A percentile compares a stretch with the other conserved stretches of the same genome.
Evolutionary conservation across 2,329 filamentous ascomycete genomes (phyloP).

Genomic region (Aspergillus candidus): DNA sequence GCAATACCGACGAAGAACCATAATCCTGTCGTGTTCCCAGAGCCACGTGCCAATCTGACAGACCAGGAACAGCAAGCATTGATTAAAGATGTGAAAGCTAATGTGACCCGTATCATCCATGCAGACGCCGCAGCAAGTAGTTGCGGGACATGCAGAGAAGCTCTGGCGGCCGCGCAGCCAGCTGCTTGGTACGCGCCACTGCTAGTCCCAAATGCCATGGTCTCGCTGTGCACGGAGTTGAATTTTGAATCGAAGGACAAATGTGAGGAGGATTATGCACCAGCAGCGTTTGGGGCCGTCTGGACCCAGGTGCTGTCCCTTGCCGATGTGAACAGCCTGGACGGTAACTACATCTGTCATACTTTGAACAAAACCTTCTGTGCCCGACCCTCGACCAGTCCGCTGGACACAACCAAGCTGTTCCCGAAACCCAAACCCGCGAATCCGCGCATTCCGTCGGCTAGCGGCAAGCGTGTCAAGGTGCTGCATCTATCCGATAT

Average conservation of each 20-base stretch:
- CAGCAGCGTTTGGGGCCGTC: constrained; percentile 47
- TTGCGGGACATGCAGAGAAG: constrained; percentile 51
- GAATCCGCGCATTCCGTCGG: constrained; percentile 37
- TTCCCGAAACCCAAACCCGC: constrained; percentile 53
- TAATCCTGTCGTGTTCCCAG: constrained; percentile 49
- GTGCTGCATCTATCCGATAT: constrained; percentile 53
- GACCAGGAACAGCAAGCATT: constrained; percentile 35
- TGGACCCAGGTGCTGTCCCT: constrained; percentile 54
- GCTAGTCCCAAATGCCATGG: constrained; percentile 46
- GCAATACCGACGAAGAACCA: constrained; percentile 44
- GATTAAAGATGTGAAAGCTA: constrained; percentile 35
- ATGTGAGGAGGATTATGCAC: constrained; percentile 46
- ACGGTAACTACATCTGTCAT: constrained; percentile 54
- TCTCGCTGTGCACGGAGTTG: constrained; percentile 46
- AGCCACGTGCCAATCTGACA: constrained; percentile 42
- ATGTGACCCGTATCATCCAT: constrained; percentile 45
- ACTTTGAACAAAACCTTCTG: constrained; percentile 46
- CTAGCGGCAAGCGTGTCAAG: constrained; percentile 51
- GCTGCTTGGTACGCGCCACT: constrained; percentile 47
- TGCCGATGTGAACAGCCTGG: constrained; percentile 49
- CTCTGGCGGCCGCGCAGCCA: constrained; percentile 46
- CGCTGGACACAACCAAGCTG: constrained; percentile 39
- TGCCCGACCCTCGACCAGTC: constrained; percentile 38
- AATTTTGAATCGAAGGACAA: constrained; percentile 42
- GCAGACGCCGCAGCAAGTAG: constrained; percentile 32